These are phyloP conservation scores for Eimeria zaria DNA, from an alignment of 169 alveolate genomes.

Conservation along the genomic window DNA sequence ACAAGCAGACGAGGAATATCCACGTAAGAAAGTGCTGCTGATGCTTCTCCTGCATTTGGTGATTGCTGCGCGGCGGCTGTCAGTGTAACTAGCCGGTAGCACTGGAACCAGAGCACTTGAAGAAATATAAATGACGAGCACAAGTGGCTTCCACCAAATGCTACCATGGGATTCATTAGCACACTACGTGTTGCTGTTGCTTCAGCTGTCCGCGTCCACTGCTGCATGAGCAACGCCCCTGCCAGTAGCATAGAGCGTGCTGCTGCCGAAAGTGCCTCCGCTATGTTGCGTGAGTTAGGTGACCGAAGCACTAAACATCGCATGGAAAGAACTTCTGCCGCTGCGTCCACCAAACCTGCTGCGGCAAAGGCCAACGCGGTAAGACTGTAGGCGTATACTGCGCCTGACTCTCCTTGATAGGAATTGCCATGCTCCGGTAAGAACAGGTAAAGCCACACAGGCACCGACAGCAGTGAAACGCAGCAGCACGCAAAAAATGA, in stretches of 20 bases:
- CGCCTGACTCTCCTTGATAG: neutral
- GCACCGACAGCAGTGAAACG: conserved; percentile 14
- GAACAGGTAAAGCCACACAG: conserved; percentile 34
- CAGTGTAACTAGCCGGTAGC: neutral
- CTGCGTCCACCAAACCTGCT: conserved; percentile 66
- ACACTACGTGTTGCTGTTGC: neutral
- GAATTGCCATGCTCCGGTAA: neutral
- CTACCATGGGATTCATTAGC: conserved; percentile 29
- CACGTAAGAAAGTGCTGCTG: neutral
- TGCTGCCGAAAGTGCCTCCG: conserved; percentile 37
- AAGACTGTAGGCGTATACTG: conserved; percentile 11
- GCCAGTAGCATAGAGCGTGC: conserved; percentile 1
- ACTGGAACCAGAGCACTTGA: conserved; percentile 29
- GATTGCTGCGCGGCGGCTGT: neutral
- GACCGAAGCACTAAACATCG: conserved; percentile 22
- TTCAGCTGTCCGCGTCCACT: neutral
- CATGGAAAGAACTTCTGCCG: conserved; percentile 50
- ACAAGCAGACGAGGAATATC: neutral
- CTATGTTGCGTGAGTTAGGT: conserved; percentile 36
- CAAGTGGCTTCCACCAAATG: conserved; percentile 38
- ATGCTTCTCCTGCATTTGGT: neutral
- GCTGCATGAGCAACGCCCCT: conserved; percentile 26
- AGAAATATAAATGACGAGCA: conserved; percentile 4
- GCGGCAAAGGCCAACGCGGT: conserved; percentile 37
- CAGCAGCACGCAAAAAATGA: conserved; percentile 29